Conservation (phyloP, 2,329 filamentous ascomycete species). For the Neopestalotiopsis clavispora region DNA sequence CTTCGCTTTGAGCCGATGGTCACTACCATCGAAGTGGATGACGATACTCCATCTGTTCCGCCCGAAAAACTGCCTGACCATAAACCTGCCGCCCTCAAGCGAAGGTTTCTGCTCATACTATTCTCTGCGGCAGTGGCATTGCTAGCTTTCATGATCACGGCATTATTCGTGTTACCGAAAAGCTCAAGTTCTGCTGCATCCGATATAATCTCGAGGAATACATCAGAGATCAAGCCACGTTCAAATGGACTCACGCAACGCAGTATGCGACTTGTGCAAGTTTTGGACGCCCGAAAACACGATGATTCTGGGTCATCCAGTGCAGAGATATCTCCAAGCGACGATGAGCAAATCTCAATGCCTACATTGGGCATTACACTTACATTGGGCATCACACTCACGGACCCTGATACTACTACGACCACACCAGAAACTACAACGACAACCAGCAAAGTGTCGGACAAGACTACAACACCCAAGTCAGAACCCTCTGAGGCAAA, state of each 20-base stretch:
- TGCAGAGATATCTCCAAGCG: not conserved
- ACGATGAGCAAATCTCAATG: not conserved
- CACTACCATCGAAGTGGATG: conserved; percentile 9
- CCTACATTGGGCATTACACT: not conserved
- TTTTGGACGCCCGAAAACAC: not conserved
- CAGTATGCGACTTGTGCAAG: too few species aligned
- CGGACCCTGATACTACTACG: not conserved
- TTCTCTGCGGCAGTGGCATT: not conserved
- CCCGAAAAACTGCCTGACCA: not conserved
- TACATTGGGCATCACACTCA: not conserved
- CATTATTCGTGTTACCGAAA: conserved; percentile 5
- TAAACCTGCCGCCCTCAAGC: conserved; percentile 4
- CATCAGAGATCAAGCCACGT: not conserved
- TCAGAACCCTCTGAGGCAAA: not conserved
- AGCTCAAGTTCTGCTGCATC: not conserved
- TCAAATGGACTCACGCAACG: not conserved
- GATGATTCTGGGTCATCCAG: not conserved
- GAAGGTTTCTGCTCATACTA: conserved; percentile 5
- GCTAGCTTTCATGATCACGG: not conserved
- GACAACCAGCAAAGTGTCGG: not conserved
- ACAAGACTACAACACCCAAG: not conserved
- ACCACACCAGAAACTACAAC: not conserved
- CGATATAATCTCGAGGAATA: not conserved
- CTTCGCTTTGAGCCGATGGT: conserved; percentile 2
- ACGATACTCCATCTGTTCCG: too few species aligned